Conservation (phyloP, 805 yeast species). For the Wickerhamomyces kurtzmanii region DNA sequence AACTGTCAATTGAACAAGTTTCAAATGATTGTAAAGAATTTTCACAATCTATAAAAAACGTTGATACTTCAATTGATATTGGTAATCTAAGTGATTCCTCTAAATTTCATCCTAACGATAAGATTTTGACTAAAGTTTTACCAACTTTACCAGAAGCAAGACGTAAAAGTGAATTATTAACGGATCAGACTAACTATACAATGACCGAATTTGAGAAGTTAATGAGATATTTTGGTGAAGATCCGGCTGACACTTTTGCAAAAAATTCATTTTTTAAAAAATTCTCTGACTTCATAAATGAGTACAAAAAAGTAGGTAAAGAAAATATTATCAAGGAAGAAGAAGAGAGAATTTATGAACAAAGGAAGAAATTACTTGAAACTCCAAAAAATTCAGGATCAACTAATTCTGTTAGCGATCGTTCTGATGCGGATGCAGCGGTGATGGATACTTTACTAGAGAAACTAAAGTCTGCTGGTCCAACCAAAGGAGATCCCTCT, state of each 20-base stretch:
- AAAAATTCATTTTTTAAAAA: constrained; percentile 53
- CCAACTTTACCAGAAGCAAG: constrained; percentile 47
- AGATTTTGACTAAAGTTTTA: constrained; percentile 40
- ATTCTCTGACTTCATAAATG: constrained; percentile 48
- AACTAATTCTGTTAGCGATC: constrained; percentile 19
- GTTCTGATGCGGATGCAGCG: constrained; percentile 27
- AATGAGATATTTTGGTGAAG: constrained; percentile 69
- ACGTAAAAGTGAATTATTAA: constrained; percentile 37
- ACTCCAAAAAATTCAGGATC: constrained; percentile 11
- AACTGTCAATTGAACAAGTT: constrained; percentile 53
- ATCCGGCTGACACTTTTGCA: constrained; percentile 38
- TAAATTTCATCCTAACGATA: constrained; percentile 59
- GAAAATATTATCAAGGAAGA: constrained; percentile 65
- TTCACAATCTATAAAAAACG: constrained; percentile 36
- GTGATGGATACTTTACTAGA: constrained; percentile 85
- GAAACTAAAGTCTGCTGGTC: constrained; percentile 79
- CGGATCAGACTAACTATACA: constrained; percentile 40
- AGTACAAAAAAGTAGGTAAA: constrained; percentile 52
- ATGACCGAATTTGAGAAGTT: constrained; percentile 42
- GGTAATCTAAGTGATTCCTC: constrained; percentile 60
- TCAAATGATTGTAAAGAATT: constrained; percentile 50
- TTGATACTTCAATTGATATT: constrained; percentile 41
- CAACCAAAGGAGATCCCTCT: constrained; percentile 64
- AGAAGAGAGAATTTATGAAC: constrained; percentile 54
- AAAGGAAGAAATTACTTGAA: constrained; percentile 48